Evolutionary conservation across 805 yeast species (phyloP), one percentile per base, ranked within the genome.

Genomic region (Yarrowia bubula): DNA sequence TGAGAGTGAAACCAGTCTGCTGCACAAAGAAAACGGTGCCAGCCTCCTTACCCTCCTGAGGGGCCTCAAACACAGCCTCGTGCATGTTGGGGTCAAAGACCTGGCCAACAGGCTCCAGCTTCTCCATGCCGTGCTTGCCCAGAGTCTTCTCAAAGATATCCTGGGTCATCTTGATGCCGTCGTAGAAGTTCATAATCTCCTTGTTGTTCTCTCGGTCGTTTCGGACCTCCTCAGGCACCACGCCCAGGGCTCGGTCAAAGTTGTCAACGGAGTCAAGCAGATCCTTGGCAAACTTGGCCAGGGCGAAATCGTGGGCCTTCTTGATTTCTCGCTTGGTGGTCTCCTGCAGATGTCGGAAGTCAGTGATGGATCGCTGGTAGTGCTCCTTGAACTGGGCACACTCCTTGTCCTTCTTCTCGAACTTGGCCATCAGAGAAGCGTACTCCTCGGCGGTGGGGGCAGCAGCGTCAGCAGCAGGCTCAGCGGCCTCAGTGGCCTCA

Each of bases 21-120:
- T 92, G 97, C 67, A 92, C 97, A 73, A 85, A 90, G 85, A 92
- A 89, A 66, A 92, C 90, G 32, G 97, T 88, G 67, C 97, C 97
- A 15, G 97, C 90, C 77, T 89, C 93, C 77, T 90, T 90, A 71
- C 85, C 95, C 57, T 92, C 90, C 73, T 88, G 90, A 38, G 93
- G 88, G 64, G 89, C 79, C 80, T 92, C 95, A 77, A 92, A 92
- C 37, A 93, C 85, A 64, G 97, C 98, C 78, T 92, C 98, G 76
- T 92, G 98, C 71, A 81, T 81, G 78, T 92, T 90, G 68, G 98
- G 97, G 76, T 92, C 96, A 71, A 92, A 92, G 69, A 79, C 81
- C 77, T 91, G 90, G 68, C 93, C 96, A 41, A 89, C 66, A 60
- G 98, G 97, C 72, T 90, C 87, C 68, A 90, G 81, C 79, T 90